Percentiles rank a stretch among this genome's conserved stretches.
Conservation (phyloP, 2,329 filamentous ascomycete genomes). For the Seiridium cupressi region DNA sequence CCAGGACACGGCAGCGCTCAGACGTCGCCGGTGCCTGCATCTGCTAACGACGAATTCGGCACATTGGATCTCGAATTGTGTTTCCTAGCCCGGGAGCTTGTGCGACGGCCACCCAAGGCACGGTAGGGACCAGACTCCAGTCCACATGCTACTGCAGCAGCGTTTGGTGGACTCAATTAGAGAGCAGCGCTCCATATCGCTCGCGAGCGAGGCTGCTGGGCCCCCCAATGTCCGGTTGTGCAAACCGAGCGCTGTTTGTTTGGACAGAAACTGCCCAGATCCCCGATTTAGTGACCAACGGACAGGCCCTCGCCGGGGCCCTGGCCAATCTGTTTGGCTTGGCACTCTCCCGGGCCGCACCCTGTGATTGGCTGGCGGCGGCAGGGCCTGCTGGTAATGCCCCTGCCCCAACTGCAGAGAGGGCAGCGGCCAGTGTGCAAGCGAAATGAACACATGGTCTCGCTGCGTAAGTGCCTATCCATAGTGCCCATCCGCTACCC, state of each 20-base stretch:
- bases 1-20: neutral
- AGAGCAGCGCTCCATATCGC: neutral
- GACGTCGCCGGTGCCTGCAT: neutral
- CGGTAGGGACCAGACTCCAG: neutral
- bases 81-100: neutral
- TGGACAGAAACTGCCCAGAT: constrained; percentile 1
- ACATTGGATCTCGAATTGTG: neutral
- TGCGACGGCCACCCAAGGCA: neutral
- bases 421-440: neutral
- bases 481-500: neutral
- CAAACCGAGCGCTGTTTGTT: constrained; percentile 2
- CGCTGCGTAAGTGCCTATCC: constrained; percentile 8
- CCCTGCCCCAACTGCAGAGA: neutral
- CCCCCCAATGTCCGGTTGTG: neutral
- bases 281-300: constrained; percentile 4
- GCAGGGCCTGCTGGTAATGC: neutral
- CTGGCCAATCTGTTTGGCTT: constrained; percentile 2
- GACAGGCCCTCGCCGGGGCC: neutral
- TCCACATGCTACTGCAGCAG: neutral
- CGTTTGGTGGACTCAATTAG: neutral
- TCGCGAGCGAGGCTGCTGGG: neutral
- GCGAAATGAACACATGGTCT: constrained; percentile 6
- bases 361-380: constrained; percentile 1
- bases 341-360: neutral
- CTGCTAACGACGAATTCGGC: neutral